Evolutionary conservation across 768 basidiomycete genomes (phyloP), one percentile per base, ranked within the genome.

Genomic region (Amanita phalloides): DNA sequence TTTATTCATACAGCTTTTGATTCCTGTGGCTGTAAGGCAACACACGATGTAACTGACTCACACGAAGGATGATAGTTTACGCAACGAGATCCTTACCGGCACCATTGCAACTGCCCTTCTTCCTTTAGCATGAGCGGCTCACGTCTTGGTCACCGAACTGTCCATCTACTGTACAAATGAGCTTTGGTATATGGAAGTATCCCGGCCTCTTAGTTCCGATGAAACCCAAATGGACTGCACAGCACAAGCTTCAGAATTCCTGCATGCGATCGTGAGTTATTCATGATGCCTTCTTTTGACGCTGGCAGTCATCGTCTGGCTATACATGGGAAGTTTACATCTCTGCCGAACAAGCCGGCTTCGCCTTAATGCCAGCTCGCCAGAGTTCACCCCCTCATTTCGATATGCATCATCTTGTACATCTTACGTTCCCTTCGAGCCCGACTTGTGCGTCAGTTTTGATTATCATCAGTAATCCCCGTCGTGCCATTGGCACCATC

Each of bases 141-240:
- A 10, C 21, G 3, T 26, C 8, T 44, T 44, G 43, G 25, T 45
- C 44, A 45, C 44, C 26, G 44, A n/a, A 30, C 17, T 9, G 7
- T 30, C 28, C 28, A 25, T 44, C 43, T 28, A 45, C 4, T 13
- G 26, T 28, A n/a, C 25, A 45, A 44, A 8, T 14, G 28, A 6
- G 23, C 10, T 14, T 4, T 14, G 25, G 30, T n/a, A 17, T 13
- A 47, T 44, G 28, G 43, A 48, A 48, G 36, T 37, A 35, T 39
- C 37, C 21, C 35, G 54, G 54, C 58, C 50, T 53, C 41, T 54
- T 59, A 59, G 54, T 56, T 55, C 58, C 58, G 56, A 47, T 54
- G 46, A 49, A 45, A 42, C 42, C 37, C 53, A 41, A 43, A 54
- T 48, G 46, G 17, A 10, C 49, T 38, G 48, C 45, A 53, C 32